A percentile compares a stretch with the other conserved stretches of the same genome.
phyloP scores from a whole-genome alignment of 2,329 filamentous ascomycete species.

The Verticillium klebahnii region DNA sequence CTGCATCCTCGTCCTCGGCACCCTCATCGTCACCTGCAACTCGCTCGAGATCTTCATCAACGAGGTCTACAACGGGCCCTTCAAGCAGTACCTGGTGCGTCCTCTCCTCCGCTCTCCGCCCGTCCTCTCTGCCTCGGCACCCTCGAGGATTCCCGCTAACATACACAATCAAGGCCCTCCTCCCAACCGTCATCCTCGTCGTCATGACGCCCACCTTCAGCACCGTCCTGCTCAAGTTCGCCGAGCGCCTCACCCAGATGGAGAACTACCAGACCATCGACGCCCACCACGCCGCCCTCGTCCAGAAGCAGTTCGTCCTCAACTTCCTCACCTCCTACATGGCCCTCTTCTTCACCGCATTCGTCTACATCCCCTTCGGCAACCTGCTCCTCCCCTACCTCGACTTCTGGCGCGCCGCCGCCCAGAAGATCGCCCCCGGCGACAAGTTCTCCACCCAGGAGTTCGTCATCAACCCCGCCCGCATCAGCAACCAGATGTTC shows the following conservation, averaged over 20 bases:
- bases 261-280: conserved; percentile 93
- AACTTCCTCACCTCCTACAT: conserved; percentile 97
- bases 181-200: conserved; percentile 85
- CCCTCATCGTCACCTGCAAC: conserved; percentile 81
- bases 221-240: conserved; percentile 68
- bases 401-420: conserved; percentile 71
- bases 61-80: conserved; percentile 84
- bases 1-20: conserved; percentile 68
- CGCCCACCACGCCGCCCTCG: conserved; percentile 74
- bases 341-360: conserved; percentile 86
- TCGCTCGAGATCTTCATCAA: conserved; percentile 94
- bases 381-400: conserved; percentile 79
- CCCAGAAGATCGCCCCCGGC: conserved; percentile 69
- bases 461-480: conserved; percentile 78
- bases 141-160: background rate
- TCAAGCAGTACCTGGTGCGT: conserved; percentile 77
- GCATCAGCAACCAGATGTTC: conserved; percentile 86
- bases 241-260: conserved; percentile 69
- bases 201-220: conserved; percentile 75
- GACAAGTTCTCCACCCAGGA: conserved; percentile 61
- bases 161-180: conserved; percentile 57
- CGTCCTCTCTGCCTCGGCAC: too few relatives aligned
- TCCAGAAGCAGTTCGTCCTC: conserved; percentile 89
- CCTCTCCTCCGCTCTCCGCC: conserved; percentile 5
- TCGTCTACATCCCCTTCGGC: conserved; percentile 91